These are phyloP conservation scores for Lentinula boryana DNA, from an alignment of 768 basidiomycete genomes.

Conservation along the genomic window DNA sequence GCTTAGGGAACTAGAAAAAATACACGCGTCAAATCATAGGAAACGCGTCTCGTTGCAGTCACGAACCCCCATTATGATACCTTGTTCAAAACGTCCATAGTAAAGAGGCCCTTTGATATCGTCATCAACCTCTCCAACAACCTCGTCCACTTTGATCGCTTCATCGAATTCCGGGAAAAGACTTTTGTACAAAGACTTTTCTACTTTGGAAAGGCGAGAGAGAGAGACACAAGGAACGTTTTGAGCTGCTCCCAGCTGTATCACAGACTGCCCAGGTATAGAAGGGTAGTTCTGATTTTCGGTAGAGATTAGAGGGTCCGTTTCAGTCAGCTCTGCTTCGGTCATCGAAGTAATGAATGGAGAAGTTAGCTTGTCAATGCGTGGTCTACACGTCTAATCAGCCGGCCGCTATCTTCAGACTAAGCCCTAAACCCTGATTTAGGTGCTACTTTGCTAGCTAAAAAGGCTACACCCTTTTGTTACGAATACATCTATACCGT, in stretches of 20 bases:
- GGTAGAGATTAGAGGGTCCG: background rate
- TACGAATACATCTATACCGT: too few species aligned
- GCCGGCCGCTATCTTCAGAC: too few species aligned
- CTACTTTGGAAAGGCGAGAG: conserved; percentile 29
- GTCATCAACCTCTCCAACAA: conserved; percentile 51
- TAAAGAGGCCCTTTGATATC: conserved; percentile 40
- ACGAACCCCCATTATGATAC: conserved; percentile 54
- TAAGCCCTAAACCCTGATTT: too few species aligned
- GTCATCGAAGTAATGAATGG: background rate
- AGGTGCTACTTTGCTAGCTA: too few species aligned
- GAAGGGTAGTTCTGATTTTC: background rate
- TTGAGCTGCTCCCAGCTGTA: conserved; percentile 16
- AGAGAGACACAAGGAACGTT: conserved; percentile 6
- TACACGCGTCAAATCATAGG: conserved; percentile 20
- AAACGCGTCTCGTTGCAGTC: conserved; percentile 5
- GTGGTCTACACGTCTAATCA: too few species aligned
- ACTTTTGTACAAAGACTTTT: conserved; percentile 36
- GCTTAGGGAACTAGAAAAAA: conserved; percentile 35
- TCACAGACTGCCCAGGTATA: conserved; percentile 18
- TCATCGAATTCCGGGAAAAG: conserved; percentile 24
- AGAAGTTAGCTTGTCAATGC: too few species aligned
- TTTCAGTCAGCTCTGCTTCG: background rate
- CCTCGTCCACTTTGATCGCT: conserved; percentile 28
- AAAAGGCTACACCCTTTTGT: too few species aligned
- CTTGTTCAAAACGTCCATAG: conserved; percentile 53